Conservation (phyloP, 2,329 filamentous ascomycete species). For the Myriosclerotinia duriaeana region DNA sequence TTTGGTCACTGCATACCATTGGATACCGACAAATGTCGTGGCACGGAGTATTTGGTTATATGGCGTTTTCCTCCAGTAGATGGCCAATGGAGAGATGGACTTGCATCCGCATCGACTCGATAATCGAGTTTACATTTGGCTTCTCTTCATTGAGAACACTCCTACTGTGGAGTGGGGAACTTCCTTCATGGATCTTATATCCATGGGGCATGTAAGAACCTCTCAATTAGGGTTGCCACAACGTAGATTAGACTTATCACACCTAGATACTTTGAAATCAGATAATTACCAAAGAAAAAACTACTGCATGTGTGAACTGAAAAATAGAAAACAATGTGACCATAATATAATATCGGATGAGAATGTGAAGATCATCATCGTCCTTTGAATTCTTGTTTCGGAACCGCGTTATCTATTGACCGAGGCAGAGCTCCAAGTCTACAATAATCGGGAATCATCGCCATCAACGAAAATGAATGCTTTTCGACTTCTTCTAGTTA, state of each 20-base stretch:
- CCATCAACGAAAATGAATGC: background rate
- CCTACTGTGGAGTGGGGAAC: slow-evolving; percentile 9
- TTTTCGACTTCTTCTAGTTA: slow-evolving; percentile 4
- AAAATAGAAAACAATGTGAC: background rate
- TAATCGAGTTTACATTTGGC: slow-evolving; percentile 2
- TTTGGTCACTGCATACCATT: slow-evolving; percentile 11
- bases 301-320: background rate
- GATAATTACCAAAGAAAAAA: background rate
- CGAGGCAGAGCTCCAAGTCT: slow-evolving; percentile 15
- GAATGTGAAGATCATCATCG: slow-evolving; percentile 8
- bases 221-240: background rate
- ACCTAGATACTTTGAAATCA: slow-evolving; percentile 4
- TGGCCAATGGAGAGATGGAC: slow-evolving; percentile 14
- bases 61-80: slow-evolving; percentile 18
- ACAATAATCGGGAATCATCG: slow-evolving; percentile 5
- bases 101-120: slow-evolving; percentile 5
- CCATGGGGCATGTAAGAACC: slow-evolving; percentile 9
- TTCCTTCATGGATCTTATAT: slow-evolving; percentile 3
- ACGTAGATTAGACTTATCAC: slow-evolving; percentile 12
- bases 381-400: slow-evolving; percentile 15
- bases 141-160: slow-evolving; percentile 4
- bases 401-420: slow-evolving; percentile 20
- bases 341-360: background rate
- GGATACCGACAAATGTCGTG: slow-evolving; percentile 21
- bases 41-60: slow-evolving; percentile 16